Conservation (phyloP, 1,284 basidiomycete species). For the Jaminaea rosea region DNA sequence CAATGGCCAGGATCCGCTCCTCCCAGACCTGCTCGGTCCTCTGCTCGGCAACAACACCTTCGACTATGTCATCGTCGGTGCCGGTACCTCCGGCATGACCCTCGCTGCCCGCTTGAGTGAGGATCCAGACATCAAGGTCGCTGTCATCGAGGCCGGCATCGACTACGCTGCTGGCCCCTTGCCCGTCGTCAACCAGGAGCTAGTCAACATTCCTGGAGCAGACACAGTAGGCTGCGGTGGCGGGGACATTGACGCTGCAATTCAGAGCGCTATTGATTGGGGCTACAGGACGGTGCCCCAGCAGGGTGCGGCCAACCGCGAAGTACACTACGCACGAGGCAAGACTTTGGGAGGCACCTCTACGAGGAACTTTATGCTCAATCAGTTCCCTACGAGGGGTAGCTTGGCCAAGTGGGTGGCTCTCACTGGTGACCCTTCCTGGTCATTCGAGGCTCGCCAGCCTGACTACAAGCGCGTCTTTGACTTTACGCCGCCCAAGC, state of each 20-base stretch:
- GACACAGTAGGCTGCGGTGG: conserved; percentile 22
- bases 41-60: neutral
- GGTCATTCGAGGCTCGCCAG: too few species aligned
- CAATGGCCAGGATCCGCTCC: too few species aligned
- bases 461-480: conserved; percentile 10
- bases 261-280: conserved; percentile 20
- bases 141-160: conserved; percentile 31
- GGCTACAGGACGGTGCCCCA: conserved; percentile 19
- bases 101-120: conserved; percentile 29
- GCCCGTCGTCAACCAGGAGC: conserved; percentile 13
- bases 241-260: conserved; percentile 5
- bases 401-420: conserved; percentile 20
- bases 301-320: conserved; percentile 18
- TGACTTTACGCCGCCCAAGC: conserved; percentile 22
- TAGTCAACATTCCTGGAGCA: conserved; percentile 20
- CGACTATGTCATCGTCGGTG: conserved; percentile 33
- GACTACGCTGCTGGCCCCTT: conserved; percentile 21
- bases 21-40: too few species aligned
- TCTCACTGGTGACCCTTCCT: conserved; percentile 21
- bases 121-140: conserved; percentile 20
- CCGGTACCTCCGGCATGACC: conserved; percentile 23
- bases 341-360: conserved; percentile 27
- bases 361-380: conserved; percentile 30
- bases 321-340: conserved; percentile 23
- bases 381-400: conserved; percentile 18